phyloP scores from a whole-genome alignment of 2,329 filamentous ascomycete species.

The Neonectria faginata region DNA sequence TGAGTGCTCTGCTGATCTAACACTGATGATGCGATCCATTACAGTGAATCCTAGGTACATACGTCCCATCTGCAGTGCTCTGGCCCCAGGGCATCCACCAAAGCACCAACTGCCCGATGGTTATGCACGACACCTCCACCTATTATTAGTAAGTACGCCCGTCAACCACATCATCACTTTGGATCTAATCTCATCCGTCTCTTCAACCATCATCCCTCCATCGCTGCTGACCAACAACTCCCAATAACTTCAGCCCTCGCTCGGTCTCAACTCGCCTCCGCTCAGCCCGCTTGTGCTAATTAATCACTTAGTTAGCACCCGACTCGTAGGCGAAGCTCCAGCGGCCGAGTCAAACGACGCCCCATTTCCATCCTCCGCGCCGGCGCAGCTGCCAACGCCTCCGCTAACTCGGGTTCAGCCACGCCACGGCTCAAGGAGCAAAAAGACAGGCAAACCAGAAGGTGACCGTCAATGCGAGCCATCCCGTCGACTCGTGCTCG shows the following conservation, averaged over 20 bases:
- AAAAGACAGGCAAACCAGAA: neutral
- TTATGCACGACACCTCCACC: neutral
- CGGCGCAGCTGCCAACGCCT: neutral
- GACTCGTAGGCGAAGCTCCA: neutral
- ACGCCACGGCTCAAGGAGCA: neutral
- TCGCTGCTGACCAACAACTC: slow-evolving; percentile 3
- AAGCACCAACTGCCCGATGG: neutral
- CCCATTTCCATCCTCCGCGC: neutral
- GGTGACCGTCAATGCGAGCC: slow-evolving; percentile 12
- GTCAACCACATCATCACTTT: no score
- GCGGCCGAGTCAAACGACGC: neutral
- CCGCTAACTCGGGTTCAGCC: neutral
- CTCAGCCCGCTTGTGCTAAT: slow-evolving; percentile 8
- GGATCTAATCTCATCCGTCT: neutral
- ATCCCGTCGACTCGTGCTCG: neutral
- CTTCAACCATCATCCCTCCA: slow-evolving; percentile 6
- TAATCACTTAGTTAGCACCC: no score
- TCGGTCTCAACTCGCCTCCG: slow-evolving; percentile 12
- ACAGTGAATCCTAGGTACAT: neutral
- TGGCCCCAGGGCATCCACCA: neutral
- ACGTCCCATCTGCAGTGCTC: neutral
- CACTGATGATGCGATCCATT: neutral
- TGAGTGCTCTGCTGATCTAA: neutral
- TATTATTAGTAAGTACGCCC: no score
- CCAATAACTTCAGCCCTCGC: neutral